These are phyloP conservation scores for Leccinum uliginosum DNA, from an alignment of 768 basidiomycete genomes.

Conservation along the genomic window DNA sequence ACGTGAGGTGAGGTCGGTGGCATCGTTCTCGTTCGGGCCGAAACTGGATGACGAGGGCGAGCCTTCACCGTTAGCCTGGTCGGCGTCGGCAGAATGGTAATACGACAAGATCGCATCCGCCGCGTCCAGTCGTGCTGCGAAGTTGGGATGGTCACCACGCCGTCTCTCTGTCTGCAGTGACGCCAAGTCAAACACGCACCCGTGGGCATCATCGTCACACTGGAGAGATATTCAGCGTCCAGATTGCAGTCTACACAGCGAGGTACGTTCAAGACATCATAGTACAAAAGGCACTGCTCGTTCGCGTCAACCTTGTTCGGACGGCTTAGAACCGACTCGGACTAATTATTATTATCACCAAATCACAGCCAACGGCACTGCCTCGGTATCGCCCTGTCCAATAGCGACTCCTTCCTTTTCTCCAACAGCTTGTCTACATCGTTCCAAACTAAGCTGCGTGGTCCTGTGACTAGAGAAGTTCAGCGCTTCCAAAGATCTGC, in stretches of 20 bases:
- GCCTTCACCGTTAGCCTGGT: conserved; percentile 22
- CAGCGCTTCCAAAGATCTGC: neutral
- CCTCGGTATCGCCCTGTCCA: conserved; percentile 17
- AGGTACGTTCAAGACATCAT: conserved; percentile 2
- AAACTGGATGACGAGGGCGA: conserved; percentile 21
- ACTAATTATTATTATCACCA: conserved; percentile 4
- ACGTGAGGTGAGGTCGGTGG: conserved; percentile 21
- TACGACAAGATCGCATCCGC: conserved; percentile 47
- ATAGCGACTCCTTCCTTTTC: neutral
- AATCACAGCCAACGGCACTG: conserved; percentile 23
- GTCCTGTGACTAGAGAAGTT: conserved; percentile 4
- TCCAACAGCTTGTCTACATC: neutral
- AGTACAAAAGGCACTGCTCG: conserved; percentile 4
- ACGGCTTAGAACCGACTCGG: neutral
- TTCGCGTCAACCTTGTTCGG: conserved; percentile 2
- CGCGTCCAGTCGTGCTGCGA: conserved; percentile 29
- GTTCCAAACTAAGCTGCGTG: neutral
- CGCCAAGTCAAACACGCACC: conserved; percentile 15
- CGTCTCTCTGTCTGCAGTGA: neutral
- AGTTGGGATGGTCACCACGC: conserved; percentile 1
- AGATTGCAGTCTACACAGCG: conserved; percentile 11
- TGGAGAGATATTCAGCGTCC: neutral
- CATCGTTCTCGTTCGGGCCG: conserved; percentile 39
- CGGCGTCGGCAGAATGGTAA: conserved; percentile 48
- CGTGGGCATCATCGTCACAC: neutral